phyloP scores from a whole-genome alignment of 2,329 filamentous ascomycete species.

The Colletotrichum sojae region DNA sequence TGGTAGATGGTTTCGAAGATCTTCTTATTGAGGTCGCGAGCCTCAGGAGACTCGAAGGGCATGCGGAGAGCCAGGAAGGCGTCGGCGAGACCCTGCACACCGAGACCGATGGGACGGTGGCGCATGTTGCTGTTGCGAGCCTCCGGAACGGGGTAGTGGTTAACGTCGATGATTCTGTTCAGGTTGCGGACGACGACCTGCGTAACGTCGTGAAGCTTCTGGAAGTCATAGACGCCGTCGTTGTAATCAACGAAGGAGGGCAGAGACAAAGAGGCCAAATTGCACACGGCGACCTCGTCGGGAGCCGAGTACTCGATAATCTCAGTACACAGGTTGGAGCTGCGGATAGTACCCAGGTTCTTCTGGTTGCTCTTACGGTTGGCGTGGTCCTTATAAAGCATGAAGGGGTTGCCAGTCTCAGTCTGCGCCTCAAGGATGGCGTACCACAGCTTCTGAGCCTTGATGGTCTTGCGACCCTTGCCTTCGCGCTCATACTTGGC shows the following conservation, averaged over 20 bases:
- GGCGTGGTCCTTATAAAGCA: constrained; percentile 99
- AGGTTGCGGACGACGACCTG: constrained; percentile 94
- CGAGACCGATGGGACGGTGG: constrained; percentile 94
- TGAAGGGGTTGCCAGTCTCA: constrained; percentile 98
- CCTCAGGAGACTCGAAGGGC: constrained; percentile 97
- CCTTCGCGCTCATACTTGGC: constrained; percentile 92
- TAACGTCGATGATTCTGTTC: constrained; percentile 98
- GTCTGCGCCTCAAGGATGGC: constrained; percentile 98
- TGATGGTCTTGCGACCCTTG: constrained; percentile 89
- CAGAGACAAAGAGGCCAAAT: constrained; percentile 93
- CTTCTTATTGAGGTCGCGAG: constrained; percentile 93
- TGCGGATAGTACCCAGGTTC: constrained; percentile 98
- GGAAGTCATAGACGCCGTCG: constrained; percentile 90
- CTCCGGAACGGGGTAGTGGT: constrained; percentile 97
- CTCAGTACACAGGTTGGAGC: constrained; percentile 98
- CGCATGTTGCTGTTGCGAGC: constrained; percentile 97
- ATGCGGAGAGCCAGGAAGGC: constrained; percentile 96
- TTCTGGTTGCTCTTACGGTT: constrained; percentile 99
- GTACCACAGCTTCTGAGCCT: constrained; percentile 99
- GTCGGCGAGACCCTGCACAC: constrained; percentile 97
- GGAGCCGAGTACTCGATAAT: constrained; percentile 98
- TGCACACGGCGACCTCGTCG: constrained; percentile 98
- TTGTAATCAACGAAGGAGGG: constrained; percentile 92
- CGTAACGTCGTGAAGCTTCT: constrained; percentile 95
- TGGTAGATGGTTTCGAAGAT: constrained; percentile 99